Base-by-base conservation (phyloP, 129 eudicot genomes). In the Tagetes erecta region DNA sequence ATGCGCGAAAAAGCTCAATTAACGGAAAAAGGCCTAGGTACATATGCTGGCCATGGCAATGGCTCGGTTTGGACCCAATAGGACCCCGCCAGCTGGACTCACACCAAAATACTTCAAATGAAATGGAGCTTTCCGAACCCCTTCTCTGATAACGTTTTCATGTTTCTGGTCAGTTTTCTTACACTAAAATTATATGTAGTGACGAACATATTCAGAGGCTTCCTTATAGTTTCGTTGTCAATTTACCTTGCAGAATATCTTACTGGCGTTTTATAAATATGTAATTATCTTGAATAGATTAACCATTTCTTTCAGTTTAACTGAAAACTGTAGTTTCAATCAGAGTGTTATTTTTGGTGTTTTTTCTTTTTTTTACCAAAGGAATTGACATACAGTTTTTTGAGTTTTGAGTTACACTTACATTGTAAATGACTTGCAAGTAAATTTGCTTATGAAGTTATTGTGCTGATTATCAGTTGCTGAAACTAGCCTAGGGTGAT, bases 81-180 rank as follows among this genome's bases (percentile, higher is more conserved):
- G 97, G 90, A 7, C 58, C 67, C 44, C 91, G 56, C 41, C 89
- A 70, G 14, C 63, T 74, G 2, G 87, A 78, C 30, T 44, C 81
- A 38, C 88, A 64, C 13, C 86, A 58, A 50, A 77, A 71, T 73
- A 38, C 81, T 75, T 73, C 96, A 38, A 88, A 91, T 71, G 98
- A 94, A 82, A 94, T 94, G 98, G 98, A 94, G 75, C 97, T 94
- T 45, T 88, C 97, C 39, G 98, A 90, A 81, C 98, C 98, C 31
- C 93, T 94, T 74, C 76, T 94, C 44, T 91, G 78, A 87, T 47
- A 73, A 20, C 39, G 1, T 41, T 20, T 20, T 65, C 9, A 59
- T 77, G 20, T 75, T 46, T 67, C 58, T 38, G 66, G 41, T 79
- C 8, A 38, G 45, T 57, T 80, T 75, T 67, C 3, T 39, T 76